A percentile compares a stretch with the other conserved stretches of the same genome.
Evolutionary conservation across 1,139 yeast genomes (phyloP).

Genomic region (Casaregolazyma suthepensis): DNA sequence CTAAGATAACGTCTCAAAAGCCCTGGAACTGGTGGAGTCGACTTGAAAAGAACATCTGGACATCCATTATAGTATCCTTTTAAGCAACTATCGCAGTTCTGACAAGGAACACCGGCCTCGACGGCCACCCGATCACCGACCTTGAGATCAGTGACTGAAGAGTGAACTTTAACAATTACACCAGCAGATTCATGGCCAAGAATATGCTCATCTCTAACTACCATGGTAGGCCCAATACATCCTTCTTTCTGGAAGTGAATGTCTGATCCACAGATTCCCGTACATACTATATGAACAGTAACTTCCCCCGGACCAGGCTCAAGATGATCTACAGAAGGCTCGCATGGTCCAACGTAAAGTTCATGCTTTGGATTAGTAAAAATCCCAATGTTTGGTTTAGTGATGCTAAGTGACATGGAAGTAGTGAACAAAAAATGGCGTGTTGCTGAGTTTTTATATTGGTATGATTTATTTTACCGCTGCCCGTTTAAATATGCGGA

Average conservation of each 20-base stretch:
- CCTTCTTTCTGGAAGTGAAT: constrained; percentile 81
- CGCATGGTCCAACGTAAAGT: constrained; percentile 31
- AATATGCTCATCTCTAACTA: constrained; percentile 32
- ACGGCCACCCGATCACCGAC: constrained; percentile 50
- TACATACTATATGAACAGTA: constrained; percentile 46
- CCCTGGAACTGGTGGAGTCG: constrained; percentile 71
- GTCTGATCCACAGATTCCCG: constrained; percentile 89
- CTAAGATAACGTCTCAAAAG: constrained; percentile 66
- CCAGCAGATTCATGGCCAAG: constrained; percentile 78
- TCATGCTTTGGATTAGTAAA: constrained; percentile 36
- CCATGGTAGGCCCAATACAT: constrained; percentile 57
- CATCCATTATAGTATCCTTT: constrained; percentile 74
- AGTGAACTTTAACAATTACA: constrained; percentile 59
- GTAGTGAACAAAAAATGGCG: neutral
- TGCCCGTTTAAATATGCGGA: neutral
- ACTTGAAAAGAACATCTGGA: constrained; percentile 81
- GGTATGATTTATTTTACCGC: neutral
- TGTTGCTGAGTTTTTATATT: neutral
- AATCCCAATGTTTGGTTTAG: constrained; percentile 29
- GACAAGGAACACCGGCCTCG: constrained; percentile 80
- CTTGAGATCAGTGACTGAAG: constrained; percentile 43
- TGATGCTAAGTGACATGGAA: neutral
- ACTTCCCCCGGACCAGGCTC: constrained; percentile 38
- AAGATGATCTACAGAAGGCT: constrained; percentile 31
- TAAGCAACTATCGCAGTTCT: constrained; percentile 67